Base-by-base conservation (phyloP, 139 green algal genomes). In the Picochlorum sp. region DNA sequence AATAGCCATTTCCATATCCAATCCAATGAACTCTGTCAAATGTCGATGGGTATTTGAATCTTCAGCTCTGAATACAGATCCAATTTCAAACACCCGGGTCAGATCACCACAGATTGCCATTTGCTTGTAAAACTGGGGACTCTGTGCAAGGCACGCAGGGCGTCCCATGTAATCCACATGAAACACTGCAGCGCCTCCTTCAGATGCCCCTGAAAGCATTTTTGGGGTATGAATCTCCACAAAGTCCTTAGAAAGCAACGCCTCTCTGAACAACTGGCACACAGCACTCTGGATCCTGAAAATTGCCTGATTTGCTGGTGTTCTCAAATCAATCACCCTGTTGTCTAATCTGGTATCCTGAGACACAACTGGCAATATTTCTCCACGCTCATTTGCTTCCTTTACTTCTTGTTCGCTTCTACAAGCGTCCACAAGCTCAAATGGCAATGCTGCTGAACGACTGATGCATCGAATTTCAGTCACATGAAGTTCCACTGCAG, bases 1-100 rank as follows among this genome's bases (percentile, higher is more conserved):
- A 71, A 99, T 97, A 28, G 80, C 71, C 94, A 99, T 98, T 78
- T 99, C 94, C 51, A 99, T 83, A 72, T 99, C 94, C 58, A 99
- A 84, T 5, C 94, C 92, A n/a, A 82, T 95, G 80, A 99, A 99
- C 85, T 99, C 94, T 68, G 89, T 97, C 85, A 99, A 71, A 83
- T 99, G 94, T 20, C 94, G 86, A 82, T 99, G 94, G 5, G 94
- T 99, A 80, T 85, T 88, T 5, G 82, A 94, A 37, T 96, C 89
- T 76, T 99, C 92, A 10, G 92, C 92, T 32, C 87, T 82, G 80
- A 99, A 99, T 45, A 98, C 92, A 1, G 94, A 91, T 10, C 89
- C 92, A 38, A 98, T 87, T 76, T 99, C 94, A 74, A 97, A 98
- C 26, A 99, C 92, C 6, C 85, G 69, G 5, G 83, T 84, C 49